Evolutionary conservation across 2,329 filamentous ascomycete species (phyloP), one percentile per base, ranked within the genome.

Genomic region (Colletotrichum destructivum): DNA sequence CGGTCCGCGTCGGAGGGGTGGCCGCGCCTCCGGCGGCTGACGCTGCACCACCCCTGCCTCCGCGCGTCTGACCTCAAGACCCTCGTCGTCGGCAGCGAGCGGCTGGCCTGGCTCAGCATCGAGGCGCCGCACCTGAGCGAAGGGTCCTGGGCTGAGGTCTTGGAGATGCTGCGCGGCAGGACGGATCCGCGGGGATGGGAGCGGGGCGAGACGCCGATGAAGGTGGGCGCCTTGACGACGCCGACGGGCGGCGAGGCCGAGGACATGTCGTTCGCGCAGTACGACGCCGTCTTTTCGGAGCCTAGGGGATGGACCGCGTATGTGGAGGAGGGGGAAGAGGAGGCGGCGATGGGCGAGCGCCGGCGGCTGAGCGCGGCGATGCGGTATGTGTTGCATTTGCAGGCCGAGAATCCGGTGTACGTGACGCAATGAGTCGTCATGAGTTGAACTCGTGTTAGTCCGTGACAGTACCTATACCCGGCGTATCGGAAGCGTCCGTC

Each of bases 171-270:
- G 11, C 54, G n/a, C 12, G n/a, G 7, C 35, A 13, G 54, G n/a
- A n/a, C 54, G 35, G 54, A 57, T 21, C 54, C 18, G 35, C 6
- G 2, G 12, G 42, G 54, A 35, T 9, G 54, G 35, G 54, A 16
- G 26, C 6, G 2, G 54, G 54, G n/a, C 35, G 54, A 23, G n/a
- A 23, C 35, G 35, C 54, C 54, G n/a, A 15, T 57, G 35, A 6
- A 42, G n/a, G 12, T 57, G 7, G 35, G 9, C 3, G 12, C 18
- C 6, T 7, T 57, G 35, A 40, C 2, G 35, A 9, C 16, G 35
- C 35, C 35, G 35, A 57, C 54, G 35, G 54, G 54, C 54, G 54
- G 54, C 4, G 54, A 57, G 35, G n/a, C 54, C 11, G 54, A 57
- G n/a, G 9, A 12, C 3, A 57, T 57, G 54, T 23, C 54, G 54